Evolutionary conservation across 495 filamentous ascomycete species (phyloP).

Genomic region (Penicillium coprophilum): DNA sequence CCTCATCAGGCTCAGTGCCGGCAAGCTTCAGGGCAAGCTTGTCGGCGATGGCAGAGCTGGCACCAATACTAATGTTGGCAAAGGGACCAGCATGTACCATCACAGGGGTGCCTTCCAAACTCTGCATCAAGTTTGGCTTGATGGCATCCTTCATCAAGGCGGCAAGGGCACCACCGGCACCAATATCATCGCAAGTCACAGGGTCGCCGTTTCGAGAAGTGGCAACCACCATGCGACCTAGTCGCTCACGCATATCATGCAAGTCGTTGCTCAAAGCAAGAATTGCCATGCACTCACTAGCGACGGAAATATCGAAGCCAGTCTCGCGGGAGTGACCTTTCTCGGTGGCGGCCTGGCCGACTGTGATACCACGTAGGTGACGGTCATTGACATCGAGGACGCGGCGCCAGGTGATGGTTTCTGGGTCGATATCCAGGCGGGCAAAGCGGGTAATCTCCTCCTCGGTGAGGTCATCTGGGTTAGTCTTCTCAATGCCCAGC

Average conservation of each 20-base stretch:
- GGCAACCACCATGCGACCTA: conserved; percentile 96
- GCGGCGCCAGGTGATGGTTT: conserved; percentile 94
- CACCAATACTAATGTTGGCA: conserved; percentile 96
- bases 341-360: conserved; percentile 86
- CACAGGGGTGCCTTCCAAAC: conserved; percentile 92
- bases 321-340: conserved; percentile 82
- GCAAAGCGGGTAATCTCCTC: conserved; percentile 89
- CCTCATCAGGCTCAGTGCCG: conserved; percentile 92
- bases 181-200: conserved; percentile 93
- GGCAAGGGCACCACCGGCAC: conserved; percentile 86
- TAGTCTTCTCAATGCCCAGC: conserved; percentile 90
- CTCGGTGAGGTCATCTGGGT: conserved; percentile 82
- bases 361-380: conserved; percentile 81
- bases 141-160: conserved; percentile 97
- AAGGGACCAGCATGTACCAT: conserved; percentile 97
- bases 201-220: conserved; percentile 82
- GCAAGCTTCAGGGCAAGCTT: conserved; percentile 94
- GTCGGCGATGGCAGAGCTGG: conserved; percentile 91
- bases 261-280: conserved; percentile 88
- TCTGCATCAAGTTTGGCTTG: conserved; percentile 99
- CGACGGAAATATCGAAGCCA: conserved; percentile 95
- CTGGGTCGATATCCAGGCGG: conserved; percentile 90
- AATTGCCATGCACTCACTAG: conserved; percentile 98
- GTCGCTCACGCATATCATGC: conserved; percentile 85
- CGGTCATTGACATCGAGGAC: conserved; percentile 97